Evolutionary conservation across 148 eudicot genomes (phyloP).

Genomic region (Rhododendron vialii): DNA sequence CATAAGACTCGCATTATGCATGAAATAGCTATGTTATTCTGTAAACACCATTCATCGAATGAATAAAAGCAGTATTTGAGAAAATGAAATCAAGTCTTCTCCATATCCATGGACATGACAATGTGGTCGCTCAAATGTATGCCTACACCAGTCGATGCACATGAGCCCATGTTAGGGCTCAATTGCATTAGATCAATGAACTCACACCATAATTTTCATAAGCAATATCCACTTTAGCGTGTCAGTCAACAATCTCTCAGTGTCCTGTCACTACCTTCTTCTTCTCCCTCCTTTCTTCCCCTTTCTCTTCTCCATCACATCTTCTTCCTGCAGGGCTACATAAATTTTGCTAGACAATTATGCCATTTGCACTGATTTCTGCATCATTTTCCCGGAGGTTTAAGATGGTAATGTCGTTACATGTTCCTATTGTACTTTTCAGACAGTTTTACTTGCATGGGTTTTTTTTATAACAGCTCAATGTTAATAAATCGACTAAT

Average conservation of each 20-base stretch:
- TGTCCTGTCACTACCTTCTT: not conserved
- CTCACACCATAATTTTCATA: not conserved
- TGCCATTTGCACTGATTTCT: not conserved
- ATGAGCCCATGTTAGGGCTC: not conserved
- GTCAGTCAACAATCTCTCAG: not conserved
- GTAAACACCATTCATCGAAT: not conserved
- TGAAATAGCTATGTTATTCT: not conserved
- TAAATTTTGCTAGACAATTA: not conserved
- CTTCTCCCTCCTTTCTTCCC: not conserved
- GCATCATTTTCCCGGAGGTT: not conserved
- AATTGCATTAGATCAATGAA: not conserved
- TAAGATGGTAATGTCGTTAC: not conserved
- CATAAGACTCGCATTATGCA: not conserved
- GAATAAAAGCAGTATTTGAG: not conserved
- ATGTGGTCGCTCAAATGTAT: not conserved
- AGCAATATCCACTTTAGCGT: not conserved
- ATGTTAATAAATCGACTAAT: not conserved
- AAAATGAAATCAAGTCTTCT: not conserved
- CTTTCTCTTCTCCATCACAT: not conserved
- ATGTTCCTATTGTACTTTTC: not conserved
- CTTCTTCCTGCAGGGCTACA: not conserved
- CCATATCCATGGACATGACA: not conserved
- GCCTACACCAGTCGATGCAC: not conserved
- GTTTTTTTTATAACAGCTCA: not conserved
- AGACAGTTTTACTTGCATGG: not conserved